Percentiles rank a stretch among this genome's conserved stretches.
phyloP scores from a whole-genome alignment of 1,284 basidiomycete genomes.

The Tetrapyrgos nigripes region DNA sequence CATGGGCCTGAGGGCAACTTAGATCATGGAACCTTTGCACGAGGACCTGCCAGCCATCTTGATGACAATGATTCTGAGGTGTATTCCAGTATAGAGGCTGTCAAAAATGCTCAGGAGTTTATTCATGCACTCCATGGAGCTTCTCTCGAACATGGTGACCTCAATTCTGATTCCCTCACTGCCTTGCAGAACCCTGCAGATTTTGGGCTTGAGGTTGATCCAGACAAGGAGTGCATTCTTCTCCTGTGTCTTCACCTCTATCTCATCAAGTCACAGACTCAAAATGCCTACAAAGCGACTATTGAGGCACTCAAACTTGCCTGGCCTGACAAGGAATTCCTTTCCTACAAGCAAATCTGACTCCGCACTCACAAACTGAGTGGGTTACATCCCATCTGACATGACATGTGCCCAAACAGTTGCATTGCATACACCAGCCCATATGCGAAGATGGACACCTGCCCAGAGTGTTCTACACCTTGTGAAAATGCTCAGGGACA shows the following conservation, averaged over 20 bases:
- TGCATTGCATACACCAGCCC: constrained; percentile 44
- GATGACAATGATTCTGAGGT: too few relatives aligned
- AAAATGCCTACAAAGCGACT: constrained; percentile 1
- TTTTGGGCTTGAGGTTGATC: constrained; percentile 26
- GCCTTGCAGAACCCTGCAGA: constrained; percentile 33
- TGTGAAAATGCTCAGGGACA: constrained; percentile 28
- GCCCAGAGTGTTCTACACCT: constrained; percentile 25
- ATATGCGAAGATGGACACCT: too few relatives aligned
- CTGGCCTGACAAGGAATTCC: constrained; percentile 24
- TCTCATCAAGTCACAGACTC: too few relatives aligned
- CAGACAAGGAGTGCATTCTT: constrained; percentile 28
- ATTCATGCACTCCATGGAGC: not conserved
- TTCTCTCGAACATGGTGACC: constrained; percentile 24
- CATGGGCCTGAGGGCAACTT: too few relatives aligned
- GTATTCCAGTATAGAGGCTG: too few relatives aligned
- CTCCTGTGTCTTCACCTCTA: constrained; percentile 28
- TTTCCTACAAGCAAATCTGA: constrained; percentile 5
- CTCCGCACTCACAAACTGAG: not conserved
- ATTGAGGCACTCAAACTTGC: not conserved
- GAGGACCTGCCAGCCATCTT: too few relatives aligned
- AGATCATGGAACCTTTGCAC: too few relatives aligned
- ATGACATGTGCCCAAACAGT: constrained; percentile 42
- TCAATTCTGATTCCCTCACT: constrained; percentile 24
- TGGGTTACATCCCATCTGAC: constrained; percentile 32
- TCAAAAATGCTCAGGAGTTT: not conserved